phyloP scores from a whole-genome alignment of 495 filamentous ascomycete species.

The Lasiosphaeriaceae sp. region DNA sequence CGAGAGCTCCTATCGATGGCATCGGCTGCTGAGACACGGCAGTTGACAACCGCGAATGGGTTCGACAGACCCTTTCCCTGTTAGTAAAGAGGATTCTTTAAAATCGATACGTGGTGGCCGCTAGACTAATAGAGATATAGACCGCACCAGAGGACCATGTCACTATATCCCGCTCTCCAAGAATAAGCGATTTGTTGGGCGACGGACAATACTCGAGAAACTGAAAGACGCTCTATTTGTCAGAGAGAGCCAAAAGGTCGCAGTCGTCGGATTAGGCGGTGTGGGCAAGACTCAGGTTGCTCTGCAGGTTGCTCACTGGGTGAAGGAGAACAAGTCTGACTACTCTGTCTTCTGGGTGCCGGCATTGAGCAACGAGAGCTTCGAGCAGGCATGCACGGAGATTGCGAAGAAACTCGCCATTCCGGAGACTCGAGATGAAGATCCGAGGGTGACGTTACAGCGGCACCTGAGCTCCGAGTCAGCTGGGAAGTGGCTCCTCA shows the following conservation, averaged over 20 bases:
- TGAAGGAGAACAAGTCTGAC: slow-evolving; percentile 27
- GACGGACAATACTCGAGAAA: slow-evolving; percentile 17
- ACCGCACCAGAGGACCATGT: background rate
- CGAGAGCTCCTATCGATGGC: background rate
- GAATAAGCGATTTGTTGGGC: slow-evolving; percentile 31
- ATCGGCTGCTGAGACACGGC: background rate
- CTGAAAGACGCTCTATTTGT: slow-evolving; percentile 19
- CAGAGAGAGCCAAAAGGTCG: slow-evolving; percentile 18
- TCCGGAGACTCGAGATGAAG: background rate
- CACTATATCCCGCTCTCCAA: slow-evolving; percentile 19
- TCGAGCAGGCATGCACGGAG: slow-evolving; percentile 44
- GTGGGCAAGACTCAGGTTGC: slow-evolving; percentile 53
- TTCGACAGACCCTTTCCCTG: background rate
- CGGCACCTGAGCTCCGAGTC: background rate
- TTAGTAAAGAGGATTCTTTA: background rate
- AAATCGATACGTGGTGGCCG: background rate
- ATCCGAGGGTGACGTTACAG: slow-evolving; percentile 12
- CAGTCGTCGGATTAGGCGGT: slow-evolving; percentile 44
- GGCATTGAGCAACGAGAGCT: slow-evolving; percentile 32
- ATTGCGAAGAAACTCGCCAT: slow-evolving; percentile 31
- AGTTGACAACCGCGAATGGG: background rate
- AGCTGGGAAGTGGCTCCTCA: slow-evolving; percentile 27
- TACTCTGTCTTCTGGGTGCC: slow-evolving; percentile 52
- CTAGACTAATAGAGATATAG: background rate
- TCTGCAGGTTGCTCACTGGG: slow-evolving; percentile 42